Evolutionary conservation across 371 early-diverging fungal species (phyloP).

Genomic region (Mucor lusitanicus): DNA sequence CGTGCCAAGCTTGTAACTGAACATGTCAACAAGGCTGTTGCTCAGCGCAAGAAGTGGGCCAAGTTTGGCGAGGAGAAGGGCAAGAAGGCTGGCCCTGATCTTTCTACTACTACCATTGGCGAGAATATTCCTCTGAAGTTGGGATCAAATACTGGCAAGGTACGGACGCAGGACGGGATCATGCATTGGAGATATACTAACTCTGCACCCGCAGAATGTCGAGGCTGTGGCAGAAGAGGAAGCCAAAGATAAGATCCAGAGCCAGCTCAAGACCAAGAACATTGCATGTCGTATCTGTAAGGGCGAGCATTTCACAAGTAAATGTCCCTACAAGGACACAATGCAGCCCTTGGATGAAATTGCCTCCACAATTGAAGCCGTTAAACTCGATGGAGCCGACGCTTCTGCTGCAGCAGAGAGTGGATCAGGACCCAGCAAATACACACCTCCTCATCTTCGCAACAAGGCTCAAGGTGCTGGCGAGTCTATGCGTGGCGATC

Average conservation of each 20-base stretch:
- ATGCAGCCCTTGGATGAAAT: slow-evolving; percentile 73
- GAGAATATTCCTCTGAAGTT: slow-evolving; percentile 90
- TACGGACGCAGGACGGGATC: slow-evolving; percentile 12
- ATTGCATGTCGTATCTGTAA: slow-evolving; percentile 97
- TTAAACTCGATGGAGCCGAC: slow-evolving; percentile 38
- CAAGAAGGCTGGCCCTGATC: slow-evolving; percentile 82
- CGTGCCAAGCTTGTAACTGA: slow-evolving; percentile 78
- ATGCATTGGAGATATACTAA: slow-evolving; percentile 2
- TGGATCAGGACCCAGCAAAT: slow-evolving; percentile 60
- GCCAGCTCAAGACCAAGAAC: slow-evolving; percentile 69
- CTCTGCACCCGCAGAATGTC: slow-evolving; percentile 24
- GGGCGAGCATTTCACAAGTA: slow-evolving; percentile 94
- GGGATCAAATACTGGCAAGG: slow-evolving; percentile 61
- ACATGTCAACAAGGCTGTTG: slow-evolving; percentile 88
- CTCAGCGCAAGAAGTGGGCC: slow-evolving; percentile 86
- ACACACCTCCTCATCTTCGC: slow-evolving; percentile 88
- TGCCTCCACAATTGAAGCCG: slow-evolving; percentile 46
- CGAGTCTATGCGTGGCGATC: slow-evolving; percentile 52
- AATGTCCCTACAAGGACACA: slow-evolving; percentile 98
- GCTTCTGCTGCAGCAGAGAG: slow-evolving; percentile 28
- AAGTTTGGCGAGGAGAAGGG: slow-evolving; percentile 82
- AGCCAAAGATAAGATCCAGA: slow-evolving; percentile 42
- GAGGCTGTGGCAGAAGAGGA: slow-evolving; percentile 64
- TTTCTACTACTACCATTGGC: slow-evolving; percentile 86
- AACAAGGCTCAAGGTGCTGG: slow-evolving; percentile 42